Conservation (phyloP, 805 yeast genomes). For the Groenewaldozyma tartarivorans region DNA sequence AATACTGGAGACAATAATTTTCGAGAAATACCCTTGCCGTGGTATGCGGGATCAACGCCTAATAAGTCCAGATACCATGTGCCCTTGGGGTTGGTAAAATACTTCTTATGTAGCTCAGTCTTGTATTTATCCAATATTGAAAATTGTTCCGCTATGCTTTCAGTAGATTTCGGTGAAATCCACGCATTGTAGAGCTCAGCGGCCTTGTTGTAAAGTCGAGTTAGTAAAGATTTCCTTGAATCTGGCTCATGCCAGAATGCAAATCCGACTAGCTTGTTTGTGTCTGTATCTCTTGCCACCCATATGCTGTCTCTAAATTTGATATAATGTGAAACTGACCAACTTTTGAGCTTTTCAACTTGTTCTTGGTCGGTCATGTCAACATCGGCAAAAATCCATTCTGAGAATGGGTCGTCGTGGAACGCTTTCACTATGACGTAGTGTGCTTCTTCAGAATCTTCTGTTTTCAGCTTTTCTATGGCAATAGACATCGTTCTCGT, state of each 20-base stretch:
- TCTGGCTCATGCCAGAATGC: constrained; percentile 3
- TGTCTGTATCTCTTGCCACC: constrained; percentile 2
- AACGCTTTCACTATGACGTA: constrained; percentile 1
- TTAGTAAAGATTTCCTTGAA: no score
- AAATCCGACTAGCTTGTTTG: constrained; percentile 1
- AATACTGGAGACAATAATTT: constrained; percentile 1
- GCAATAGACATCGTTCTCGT: no score
- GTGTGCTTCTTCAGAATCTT: no score
- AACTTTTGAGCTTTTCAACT: no score
- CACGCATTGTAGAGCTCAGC: no score
- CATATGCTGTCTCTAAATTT: no score
- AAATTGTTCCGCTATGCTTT: no score
- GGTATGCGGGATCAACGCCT: constrained; percentile 1
- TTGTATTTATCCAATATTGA: background rate
- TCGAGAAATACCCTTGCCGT: constrained; percentile 2
- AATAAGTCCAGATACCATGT: constrained; percentile 3
- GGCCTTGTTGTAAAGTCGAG: background rate
- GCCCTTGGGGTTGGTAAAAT: constrained; percentile 1
- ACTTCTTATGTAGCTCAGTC: background rate
- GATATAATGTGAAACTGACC: no score
- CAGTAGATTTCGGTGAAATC: no score
- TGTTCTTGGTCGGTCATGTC: no score
- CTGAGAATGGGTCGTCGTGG: constrained; percentile 1
- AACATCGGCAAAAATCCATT: background rate
- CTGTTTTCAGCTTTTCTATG: no score